Conservation (phyloP, 192 early-diverging fungal species). For the Entomortierella lignicola region DNA sequence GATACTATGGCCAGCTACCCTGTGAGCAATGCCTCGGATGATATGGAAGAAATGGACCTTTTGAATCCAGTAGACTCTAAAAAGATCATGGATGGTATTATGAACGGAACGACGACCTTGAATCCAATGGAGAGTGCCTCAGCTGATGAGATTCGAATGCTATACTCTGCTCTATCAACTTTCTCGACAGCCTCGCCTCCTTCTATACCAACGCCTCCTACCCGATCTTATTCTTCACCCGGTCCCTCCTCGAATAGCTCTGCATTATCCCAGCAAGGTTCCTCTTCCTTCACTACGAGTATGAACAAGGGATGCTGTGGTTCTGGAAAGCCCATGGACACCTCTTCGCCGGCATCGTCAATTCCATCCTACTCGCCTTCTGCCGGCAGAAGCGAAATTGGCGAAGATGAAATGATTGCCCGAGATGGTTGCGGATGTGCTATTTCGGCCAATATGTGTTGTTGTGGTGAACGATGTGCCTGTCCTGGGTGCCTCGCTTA, state of each 20-base stretch:
- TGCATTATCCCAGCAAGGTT: not conserved
- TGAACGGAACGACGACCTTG: slow-evolving; percentile 41
- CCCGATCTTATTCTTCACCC: slow-evolving; percentile 28
- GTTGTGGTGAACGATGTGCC: slow-evolving; percentile 49
- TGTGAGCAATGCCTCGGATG: slow-evolving; percentile 53
- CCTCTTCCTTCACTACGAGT: slow-evolving; percentile 2
- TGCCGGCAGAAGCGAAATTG: slow-evolving; percentile 48
- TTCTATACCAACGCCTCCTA: slow-evolving; percentile 28
- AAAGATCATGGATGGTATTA: slow-evolving; percentile 50
- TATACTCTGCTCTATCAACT: slow-evolving; percentile 43
- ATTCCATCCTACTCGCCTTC: slow-evolving; percentile 30
- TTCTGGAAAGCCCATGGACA: slow-evolving; percentile 5
- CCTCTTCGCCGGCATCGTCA: slow-evolving; percentile 21
- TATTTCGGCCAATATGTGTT: slow-evolving; percentile 50
- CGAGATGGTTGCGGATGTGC: slow-evolving; percentile 50
- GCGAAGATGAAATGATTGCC: slow-evolving; percentile 22
- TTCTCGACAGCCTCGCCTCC: slow-evolving; percentile 39
- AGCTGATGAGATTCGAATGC: slow-evolving; percentile 50
- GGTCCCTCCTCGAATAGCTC: slow-evolving; percentile 9
- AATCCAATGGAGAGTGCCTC: slow-evolving; percentile 44
- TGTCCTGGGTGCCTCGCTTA: slow-evolving; percentile 53
- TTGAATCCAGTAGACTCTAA: slow-evolving; percentile 28
- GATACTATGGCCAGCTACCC: slow-evolving; percentile 38
- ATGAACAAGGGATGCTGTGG: slow-evolving; percentile 18
- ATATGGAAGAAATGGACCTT: slow-evolving; percentile 50